Evolutionary conservation across 768 basidiomycete species (phyloP), one percentile per base, ranked within the genome.

Genomic region (Exidia glandulosa): DNA sequence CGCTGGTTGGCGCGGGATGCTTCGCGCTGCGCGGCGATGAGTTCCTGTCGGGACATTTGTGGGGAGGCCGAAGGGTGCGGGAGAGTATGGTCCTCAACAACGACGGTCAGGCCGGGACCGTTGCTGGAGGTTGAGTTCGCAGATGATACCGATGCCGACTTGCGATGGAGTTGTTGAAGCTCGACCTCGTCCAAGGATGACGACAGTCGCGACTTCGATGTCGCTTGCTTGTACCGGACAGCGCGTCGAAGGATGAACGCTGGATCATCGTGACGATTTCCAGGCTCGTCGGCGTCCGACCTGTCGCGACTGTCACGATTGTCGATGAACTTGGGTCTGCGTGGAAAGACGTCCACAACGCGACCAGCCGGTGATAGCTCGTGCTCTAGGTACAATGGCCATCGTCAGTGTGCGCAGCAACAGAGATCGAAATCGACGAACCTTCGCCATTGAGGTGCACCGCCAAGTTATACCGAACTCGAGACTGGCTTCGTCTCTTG

Each of bases 1-100:
- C 89, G 80, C 67, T 88, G 94, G 62, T 85, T 94, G 1, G 93
- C 94, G 12, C 90, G 81, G 6, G 81, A 85, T 0, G 86, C 89
- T 1, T 88, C 90, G 3, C 94, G 83, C 68, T 97, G 95, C 3
- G 93, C 93, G 14, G 90, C 90, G 60, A 97, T 96, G 67, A 96
- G 88, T 64, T 96, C 93, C 63, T 90, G 89, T 27, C 86, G 81
- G 2, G 90, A 89, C 62, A 73, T 66, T 23, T 23, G 19, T 5
- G 12, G 19, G 9, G 12, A 19, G 9, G 10, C 41, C 16, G 41
- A 45, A 14, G 16, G 6, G 9, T 23, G 41, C 41, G 50, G 25
- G 6, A 54, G 27, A 9, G 50, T 45, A 23, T 54, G 50, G 25
- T 54, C 50, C 30, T 54, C 50, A 31, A 45, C 41, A 1, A 62